Conservation (phyloP, 106 monocot species). For the Dioscorea zingiberensis region DNA sequence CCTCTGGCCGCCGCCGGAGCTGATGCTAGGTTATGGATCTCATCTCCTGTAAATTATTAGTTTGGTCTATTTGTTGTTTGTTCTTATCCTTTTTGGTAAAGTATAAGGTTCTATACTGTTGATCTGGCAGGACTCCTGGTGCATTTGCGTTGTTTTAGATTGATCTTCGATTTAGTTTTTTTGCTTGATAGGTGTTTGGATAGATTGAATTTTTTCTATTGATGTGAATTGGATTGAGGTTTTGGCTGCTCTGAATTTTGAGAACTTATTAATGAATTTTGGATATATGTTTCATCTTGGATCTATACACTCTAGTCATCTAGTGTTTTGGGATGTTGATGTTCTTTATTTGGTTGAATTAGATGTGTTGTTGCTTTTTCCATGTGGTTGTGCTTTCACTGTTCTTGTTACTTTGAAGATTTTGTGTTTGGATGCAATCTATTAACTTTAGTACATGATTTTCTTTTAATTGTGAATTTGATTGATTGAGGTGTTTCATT, state of each 20-base stretch:
- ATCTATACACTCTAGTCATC: too few relatives aligned
- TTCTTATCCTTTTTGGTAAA: not conserved
- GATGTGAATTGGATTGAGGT: not conserved
- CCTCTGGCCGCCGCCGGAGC: not conserved
- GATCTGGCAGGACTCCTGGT: not conserved
- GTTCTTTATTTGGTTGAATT: too few relatives aligned
- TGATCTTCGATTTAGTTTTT: not conserved
- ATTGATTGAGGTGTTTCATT: too few relatives aligned
- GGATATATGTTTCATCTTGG: too few relatives aligned
- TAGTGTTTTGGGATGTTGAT: too few relatives aligned
- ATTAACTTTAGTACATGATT: too few relatives aligned
- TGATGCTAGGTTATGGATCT: not conserved
- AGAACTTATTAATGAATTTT: too few relatives aligned
- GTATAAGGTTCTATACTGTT: not conserved
- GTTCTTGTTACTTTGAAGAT: too few relatives aligned
- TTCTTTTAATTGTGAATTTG: too few relatives aligned
- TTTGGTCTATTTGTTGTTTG: not conserved
- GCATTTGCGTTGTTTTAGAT: not conserved
- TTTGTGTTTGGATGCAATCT: too few relatives aligned
- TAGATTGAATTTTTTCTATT: not conserved
- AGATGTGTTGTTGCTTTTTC: too few relatives aligned
- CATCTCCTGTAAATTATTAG: not conserved
- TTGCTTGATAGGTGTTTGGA: not conserved
- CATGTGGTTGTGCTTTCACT: too few relatives aligned
- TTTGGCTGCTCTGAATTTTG: not conserved